Base-by-base conservation (phyloP, 345 rosid genomes). In the Combretum micranthum region DNA sequence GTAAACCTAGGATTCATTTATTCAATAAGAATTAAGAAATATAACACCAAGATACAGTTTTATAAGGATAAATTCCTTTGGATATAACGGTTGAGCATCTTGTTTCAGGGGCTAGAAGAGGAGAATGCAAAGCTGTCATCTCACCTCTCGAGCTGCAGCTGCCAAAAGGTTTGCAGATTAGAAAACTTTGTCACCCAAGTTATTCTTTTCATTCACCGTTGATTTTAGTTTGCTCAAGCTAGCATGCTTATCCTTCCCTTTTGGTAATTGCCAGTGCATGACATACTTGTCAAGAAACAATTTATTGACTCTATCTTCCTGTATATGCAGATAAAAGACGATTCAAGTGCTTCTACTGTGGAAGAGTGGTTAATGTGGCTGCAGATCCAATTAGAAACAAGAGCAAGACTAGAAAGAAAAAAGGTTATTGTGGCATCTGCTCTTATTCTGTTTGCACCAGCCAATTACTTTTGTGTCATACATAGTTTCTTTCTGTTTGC, bases 91-190 rank as follows among this genome's bases (percentile, higher is more conserved):
- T 12, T 56, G n/a, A 18, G 20, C 17, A 9, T 12, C 46, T 12
- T 32, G 39, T 65, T 57, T 51, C 80, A 90, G 94, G 87, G 80
- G 66, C 63, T 87, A 64, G 89, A 83, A 65, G 72, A 58, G 64
- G 83, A 82, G 45, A 87, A 87, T 65, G 72, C 80, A 0, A 69
- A 72, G 60, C 67, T 90, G 53, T 52, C 73, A 19, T 70, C 81
- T 48, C 75, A 42, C 37, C 71, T 87, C 60, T 78, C 89, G 7
- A 65, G 64, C 1, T 85, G 86, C 61, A 48, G 66, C 44, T 83
- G 96, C 60, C 68, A 50, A 44, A 69, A 77, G 96, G 96, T 85
- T 60, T 47, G 54, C 52, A 47, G 37, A 19, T 21, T 43, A 6
- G 15, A 18, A 23, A 51, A 13, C 23, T 20, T 52, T 4, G 15